phyloP scores from a whole-genome alignment of 257 asterid genomes.

The Penstemon barbatus region DNA sequence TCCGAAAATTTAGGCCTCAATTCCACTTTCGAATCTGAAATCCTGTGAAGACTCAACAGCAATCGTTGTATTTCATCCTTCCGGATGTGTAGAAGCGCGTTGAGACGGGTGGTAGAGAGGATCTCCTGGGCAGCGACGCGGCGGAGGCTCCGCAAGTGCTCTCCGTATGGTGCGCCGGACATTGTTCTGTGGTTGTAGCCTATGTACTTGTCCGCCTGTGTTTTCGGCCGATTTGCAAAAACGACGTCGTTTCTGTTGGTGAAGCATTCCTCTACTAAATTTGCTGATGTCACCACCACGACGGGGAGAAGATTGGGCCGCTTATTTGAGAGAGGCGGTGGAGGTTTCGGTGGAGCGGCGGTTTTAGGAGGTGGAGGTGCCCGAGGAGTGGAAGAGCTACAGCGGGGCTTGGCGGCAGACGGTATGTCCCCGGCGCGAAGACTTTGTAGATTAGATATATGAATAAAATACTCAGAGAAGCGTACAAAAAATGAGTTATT shows the following conservation, averaged over 20 bases:
- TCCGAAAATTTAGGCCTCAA: conserved; percentile 27
- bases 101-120: conserved; percentile 31
- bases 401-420: conserved; percentile 35
- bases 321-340: conserved; percentile 25
- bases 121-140: conserved; percentile 33
- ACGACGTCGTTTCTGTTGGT: conserved; percentile 26
- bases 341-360: conserved; percentile 36
- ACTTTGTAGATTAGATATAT: conserved; percentile 24
- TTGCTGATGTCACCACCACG: conserved; percentile 42
- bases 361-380: conserved; percentile 45
- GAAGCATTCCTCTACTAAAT: conserved; percentile 40
- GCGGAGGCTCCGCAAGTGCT: conserved; percentile 38
- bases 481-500: not conserved
- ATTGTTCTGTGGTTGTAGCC: conserved; percentile 33
- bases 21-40: not conserved
- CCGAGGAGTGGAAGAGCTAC: conserved; percentile 37
- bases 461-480: not conserved
- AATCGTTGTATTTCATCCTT: conserved; percentile 26
- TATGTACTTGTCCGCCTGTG: conserved; percentile 28
- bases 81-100: conserved; percentile 19
- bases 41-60: conserved; percentile 9
- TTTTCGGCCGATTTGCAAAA: conserved; percentile 33
- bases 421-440: not conserved
- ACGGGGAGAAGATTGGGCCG: conserved; percentile 39
- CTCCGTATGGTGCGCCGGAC: conserved; percentile 34